These are phyloP conservation scores for Liquidambar formosana DNA, from an alignment of 164 flowering plant genomes.

Conservation along the genomic window DNA sequence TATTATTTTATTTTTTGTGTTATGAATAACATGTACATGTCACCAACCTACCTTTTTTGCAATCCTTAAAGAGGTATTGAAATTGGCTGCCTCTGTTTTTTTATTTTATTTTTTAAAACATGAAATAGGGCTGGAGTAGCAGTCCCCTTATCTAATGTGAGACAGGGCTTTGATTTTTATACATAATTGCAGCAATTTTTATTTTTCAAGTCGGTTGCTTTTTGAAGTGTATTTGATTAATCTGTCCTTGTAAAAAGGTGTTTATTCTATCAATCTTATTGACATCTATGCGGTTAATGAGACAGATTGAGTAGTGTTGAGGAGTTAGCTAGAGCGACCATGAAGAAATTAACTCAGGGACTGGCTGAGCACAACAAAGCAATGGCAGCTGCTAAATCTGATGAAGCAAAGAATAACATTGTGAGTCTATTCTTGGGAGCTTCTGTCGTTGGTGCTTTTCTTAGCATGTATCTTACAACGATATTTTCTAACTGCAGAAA, in stretches of 20 bases:
- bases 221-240: no score
- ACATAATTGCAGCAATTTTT: not conserved
- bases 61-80: no score
- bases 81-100: no score
- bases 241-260: no score
- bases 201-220: not conserved
- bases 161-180: no score
- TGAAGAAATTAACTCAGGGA: slow-evolving; percentile 86
- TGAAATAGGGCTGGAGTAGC: no score
- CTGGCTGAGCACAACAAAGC: slow-evolving; percentile 85
- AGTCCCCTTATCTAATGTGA: no score
- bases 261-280: not conserved
- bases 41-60: no score
- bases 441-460: not conserved
- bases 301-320: slow-evolving; percentile 77
- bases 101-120: no score
- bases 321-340: slow-evolving; percentile 74
- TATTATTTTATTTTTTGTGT: no score
- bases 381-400: slow-evolving; percentile 82
- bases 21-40: no score
- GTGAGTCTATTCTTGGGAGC: slow-evolving; percentile 45
- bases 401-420: slow-evolving; percentile 67
- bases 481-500: slow-evolving; percentile 51
- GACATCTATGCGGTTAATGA: not conserved
- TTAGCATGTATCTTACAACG: slow-evolving; percentile 7